These are phyloP conservation scores for Pythium sukuiense DNA, from an alignment of 352 stramenopile genomes.

Conservation along the genomic window DNA sequence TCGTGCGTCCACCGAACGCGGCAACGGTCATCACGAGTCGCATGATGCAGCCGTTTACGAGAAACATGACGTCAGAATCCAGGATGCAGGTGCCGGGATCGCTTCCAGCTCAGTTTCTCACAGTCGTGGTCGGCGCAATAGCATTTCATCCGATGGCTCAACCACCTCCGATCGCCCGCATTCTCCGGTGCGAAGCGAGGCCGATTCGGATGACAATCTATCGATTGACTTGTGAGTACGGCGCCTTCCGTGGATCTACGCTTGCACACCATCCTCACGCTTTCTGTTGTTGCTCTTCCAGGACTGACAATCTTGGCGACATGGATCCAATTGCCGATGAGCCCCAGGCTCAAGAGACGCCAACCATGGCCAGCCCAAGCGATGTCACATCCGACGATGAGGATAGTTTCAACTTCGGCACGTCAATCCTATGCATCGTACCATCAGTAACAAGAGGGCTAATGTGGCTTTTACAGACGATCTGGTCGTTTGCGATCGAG, in stretches of 20 bases:
- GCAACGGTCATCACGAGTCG: not conserved
- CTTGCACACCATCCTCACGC: not conserved
- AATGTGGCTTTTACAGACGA: constrained; percentile 9
- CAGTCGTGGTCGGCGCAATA: not conserved
- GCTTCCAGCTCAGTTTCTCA: not conserved
- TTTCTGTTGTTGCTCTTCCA: not conserved
- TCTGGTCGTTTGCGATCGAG: constrained; percentile 14
- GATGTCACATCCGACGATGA: constrained; percentile 14
- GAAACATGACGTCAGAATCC: not conserved
- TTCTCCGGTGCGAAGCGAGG: not conserved
- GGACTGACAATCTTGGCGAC: constrained; percentile 7
- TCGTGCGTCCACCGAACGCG: not conserved
- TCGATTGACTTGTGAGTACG: constrained; percentile 66
- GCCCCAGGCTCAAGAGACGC: not conserved
- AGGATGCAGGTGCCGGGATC: not conserved
- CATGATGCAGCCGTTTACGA: not conserved
- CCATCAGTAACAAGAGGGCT: not conserved
- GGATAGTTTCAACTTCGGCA: constrained; percentile 36
- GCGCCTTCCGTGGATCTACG: not conserved
- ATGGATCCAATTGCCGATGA: not conserved
- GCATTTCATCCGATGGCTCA: not conserved
- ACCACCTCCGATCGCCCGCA: not conserved
- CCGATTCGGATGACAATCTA: constrained; percentile 34
- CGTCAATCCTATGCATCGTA: not conserved
- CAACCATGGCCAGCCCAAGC: not conserved